Base-by-base conservation (phyloP, 2,329 filamentous ascomycete species). In the Ceratocystis smalleyi region DNA sequence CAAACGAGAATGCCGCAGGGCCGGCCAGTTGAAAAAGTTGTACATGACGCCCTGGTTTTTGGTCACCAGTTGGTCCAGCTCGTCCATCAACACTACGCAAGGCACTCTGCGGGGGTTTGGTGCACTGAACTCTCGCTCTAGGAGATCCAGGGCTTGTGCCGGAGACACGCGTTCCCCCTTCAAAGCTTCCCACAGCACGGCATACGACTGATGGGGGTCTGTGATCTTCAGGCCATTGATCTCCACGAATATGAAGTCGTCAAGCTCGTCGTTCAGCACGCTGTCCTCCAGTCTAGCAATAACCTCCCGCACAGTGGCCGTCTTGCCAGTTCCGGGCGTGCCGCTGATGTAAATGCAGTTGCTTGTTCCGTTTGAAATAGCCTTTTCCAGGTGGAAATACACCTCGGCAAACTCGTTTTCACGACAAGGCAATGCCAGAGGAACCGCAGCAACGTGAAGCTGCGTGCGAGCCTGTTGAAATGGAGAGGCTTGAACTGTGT, bases 41-140 rank as follows among this genome's bases (percentile, higher is more conserved):
- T 99, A 99, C 94, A 99, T 99, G 75, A 99, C 94, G n/a, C 89
- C 92, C 74, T 99, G 95, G 71, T 96, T 97, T 72, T 92, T 94
- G 12, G 94, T 99, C 4, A 99, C 95, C 6, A 99, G 82, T 75
- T 99, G 94, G 73, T 99, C 94, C 59, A 99, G 81, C 75, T 99
- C 94, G 71, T 99, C 94, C 94, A 99, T 99, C 61, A 99, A 77
- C 1, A 99, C 94, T 15, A 99, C 94, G 72, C 92, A 97, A 1
- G 95, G 94, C 5, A 95, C 90, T 67, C 94, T 83, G 61, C 94
- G 83, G 27, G 94, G 94, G 66, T 87, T 95, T 0, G 95, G 94
- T 66, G 91, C 86, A 65, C 84, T 92, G 72, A 99, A 99, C 72
- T 99, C 94, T 63, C 88, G 83, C 74, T 96, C 91, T 8, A 99